Evolutionary conservation across 306 rosid species (phyloP).

Genomic region (Arachis stenosperma): DNA sequence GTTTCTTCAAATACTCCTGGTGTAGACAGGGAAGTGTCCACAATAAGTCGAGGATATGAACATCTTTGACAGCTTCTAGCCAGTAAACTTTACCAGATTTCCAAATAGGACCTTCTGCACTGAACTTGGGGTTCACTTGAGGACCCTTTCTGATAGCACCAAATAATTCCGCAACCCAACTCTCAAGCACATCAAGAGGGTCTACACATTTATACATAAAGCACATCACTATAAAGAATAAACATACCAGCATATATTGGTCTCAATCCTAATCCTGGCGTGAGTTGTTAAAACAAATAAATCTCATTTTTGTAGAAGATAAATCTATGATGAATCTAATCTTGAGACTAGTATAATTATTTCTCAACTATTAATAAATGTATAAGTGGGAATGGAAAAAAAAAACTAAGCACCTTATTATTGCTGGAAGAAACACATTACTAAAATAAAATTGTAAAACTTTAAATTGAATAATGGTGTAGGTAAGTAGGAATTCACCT

Average conservation of each 20-base stretch:
- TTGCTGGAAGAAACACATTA: slow-evolving; percentile 33
- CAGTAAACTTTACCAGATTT: slow-evolving; percentile 76
- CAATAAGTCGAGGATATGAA: slow-evolving; percentile 74
- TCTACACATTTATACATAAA: slow-evolving; percentile 56
- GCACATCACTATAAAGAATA: slow-evolving; percentile 34
- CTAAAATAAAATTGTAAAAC: slow-evolving; percentile 11
- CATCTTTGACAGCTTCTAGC: slow-evolving; percentile 92
- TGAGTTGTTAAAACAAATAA: neutral
- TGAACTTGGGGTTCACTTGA: slow-evolving; percentile 58
- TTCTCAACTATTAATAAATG: slow-evolving; percentile 7
- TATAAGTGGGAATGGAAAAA: slow-evolving; percentile 12
- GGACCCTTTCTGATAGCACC: slow-evolving; percentile 69
- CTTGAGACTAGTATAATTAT: too few relatives aligned
- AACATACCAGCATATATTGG: slow-evolving; percentile 27
- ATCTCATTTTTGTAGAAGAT: too few relatives aligned
- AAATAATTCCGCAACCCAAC: slow-evolving; percentile 86
- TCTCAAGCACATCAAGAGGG: slow-evolving; percentile 88
- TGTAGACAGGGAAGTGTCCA: slow-evolving; percentile 90
- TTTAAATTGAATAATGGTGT: slow-evolving; percentile 23
- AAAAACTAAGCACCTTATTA: slow-evolving; percentile 25
- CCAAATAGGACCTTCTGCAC: slow-evolving; percentile 82
- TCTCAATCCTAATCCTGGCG: neutral
- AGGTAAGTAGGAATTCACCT: slow-evolving; percentile 57
- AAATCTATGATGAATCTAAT: too few relatives aligned
- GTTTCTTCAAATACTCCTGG: slow-evolving; percentile 78